phyloP scores from a whole-genome alignment of 345 rosid species.

The Pugionium dolabratum region DNA sequence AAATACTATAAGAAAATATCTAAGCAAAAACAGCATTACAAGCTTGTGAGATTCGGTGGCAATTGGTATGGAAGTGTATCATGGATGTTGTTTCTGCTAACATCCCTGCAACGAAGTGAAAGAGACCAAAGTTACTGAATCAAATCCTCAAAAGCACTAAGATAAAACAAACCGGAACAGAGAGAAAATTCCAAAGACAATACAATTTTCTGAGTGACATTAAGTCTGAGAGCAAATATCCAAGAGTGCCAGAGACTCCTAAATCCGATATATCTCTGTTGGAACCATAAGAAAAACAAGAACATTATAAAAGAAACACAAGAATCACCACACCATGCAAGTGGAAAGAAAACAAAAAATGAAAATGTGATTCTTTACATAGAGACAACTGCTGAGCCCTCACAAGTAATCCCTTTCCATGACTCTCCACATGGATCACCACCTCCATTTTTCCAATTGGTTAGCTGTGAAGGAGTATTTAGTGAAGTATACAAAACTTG shows the following conservation, averaged over 20 bases:
- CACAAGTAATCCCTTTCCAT: constrained; percentile 91
- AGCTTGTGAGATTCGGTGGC: constrained; percentile 93
- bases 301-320: constrained; percentile 12
- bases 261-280: constrained; percentile 76
- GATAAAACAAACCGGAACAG: constrained; percentile 15
- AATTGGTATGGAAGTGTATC: constrained; percentile 88
- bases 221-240: constrained; percentile 79
- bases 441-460: constrained; percentile 76
- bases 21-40: constrained; percentile 55
- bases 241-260: constrained; percentile 84
- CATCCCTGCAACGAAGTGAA: constrained; percentile 56
- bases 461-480: constrained; percentile 78
- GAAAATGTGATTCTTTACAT: constrained; percentile 49
- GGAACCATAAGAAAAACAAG: constrained; percentile 21
- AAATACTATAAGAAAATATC: neutral
- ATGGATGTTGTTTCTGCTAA: constrained; percentile 81
- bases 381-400: constrained; percentile 85
- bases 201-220: constrained; percentile 75
- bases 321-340: constrained; percentile 14
- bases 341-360: constrained; percentile 9
- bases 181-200: constrained; percentile 27
- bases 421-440: constrained; percentile 97
- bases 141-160: constrained; percentile 24
- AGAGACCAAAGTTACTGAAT: neutral
- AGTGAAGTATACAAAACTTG: constrained; percentile 79